Percentiles rank a stretch among this genome's conserved stretches.
These are phyloP conservation scores for Candida qinlingensis DNA, from an alignment of 805 yeast species.

Conservation along the genomic window DNA sequence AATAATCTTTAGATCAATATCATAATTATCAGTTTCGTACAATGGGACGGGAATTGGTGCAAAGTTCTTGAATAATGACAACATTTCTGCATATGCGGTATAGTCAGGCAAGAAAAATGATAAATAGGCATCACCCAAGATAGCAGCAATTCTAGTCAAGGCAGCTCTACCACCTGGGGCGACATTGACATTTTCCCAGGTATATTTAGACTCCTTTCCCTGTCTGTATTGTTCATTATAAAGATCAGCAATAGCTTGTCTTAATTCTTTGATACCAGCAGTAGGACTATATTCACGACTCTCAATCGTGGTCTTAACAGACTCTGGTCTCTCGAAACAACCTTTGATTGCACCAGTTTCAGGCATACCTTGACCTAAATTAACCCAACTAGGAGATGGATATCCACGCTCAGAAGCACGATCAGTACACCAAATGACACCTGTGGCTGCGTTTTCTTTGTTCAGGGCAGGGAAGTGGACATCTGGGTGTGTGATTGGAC, in stretches of 20 bases:
- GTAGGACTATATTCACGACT: conserved; percentile 57
- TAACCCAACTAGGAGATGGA: conserved; percentile 41
- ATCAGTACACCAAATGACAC: conserved; percentile 62
- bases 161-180: conserved; percentile 67
- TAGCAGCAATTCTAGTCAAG: conserved; percentile 55
- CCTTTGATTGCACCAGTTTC: conserved; percentile 59
- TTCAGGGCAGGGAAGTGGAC: conserved; percentile 54
- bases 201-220: conserved; percentile 45
- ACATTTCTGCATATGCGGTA: conserved; percentile 63
- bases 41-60: conserved; percentile 60
- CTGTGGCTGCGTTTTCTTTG: conserved; percentile 53
- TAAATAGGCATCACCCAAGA: conserved; percentile 51
- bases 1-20: conserved; percentile 46
- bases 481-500: conserved; percentile 38
- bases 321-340: conserved; percentile 47
- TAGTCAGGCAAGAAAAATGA: conserved; percentile 59
- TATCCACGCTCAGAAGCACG: conserved; percentile 55
- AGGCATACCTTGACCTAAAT: conserved; percentile 62
- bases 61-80: conserved; percentile 55
- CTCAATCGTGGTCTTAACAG: conserved; percentile 41
- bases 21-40: conserved; percentile 51
- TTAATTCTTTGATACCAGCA: conserved; percentile 47
- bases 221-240: conserved; percentile 51
- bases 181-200: conserved; percentile 54
- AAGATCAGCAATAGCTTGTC: conserved; percentile 53